Evolutionary conservation across 2,329 filamentous ascomycete species (phyloP), one percentile per base, ranked within the genome.

Genomic region (Fusarium sp.): DNA sequence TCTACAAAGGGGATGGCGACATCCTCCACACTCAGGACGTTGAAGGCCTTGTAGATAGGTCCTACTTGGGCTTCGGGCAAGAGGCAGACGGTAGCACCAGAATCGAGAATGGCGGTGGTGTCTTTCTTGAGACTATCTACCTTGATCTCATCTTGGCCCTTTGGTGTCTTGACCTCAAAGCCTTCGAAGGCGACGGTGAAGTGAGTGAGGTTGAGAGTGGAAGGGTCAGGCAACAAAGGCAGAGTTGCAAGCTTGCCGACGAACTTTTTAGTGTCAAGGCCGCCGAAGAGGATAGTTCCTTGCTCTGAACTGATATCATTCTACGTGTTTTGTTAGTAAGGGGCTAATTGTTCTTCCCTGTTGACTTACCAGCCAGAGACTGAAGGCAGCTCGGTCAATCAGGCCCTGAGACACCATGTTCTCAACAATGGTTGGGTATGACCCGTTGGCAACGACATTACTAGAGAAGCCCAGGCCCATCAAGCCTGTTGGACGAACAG

Each of bases 221-320:
- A 81, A n/a, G 83, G 79, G 13, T 74, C 71, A 25, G 73, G 46
- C 65, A 90, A 81, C 67, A 94, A 89, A 9, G 80, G 76, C 27
- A 85, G 68, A 44, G 75, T 78, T 18, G 73, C 70, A 44, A 82
- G 75, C 44, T 87, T 81, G 59, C 91, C 92, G 5, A 84, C 79
- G 82, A 90, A 95, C 80, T 94, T 95, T 68, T 87, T 86, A 0
- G 88, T 91, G 79, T 96, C 93, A 72, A 95, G 90, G 53, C 92
- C 93, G 47, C 93, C 93, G 74, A 96, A 96, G 14, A 95, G 85
- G 65, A 95, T 90, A 72, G 84, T 90, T 55, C 93, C 93, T 5
- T 87, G 90, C 62, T 86, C 88, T 2, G 92, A 79, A 66, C 84
- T 82, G 18, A 94, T 81, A 77, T 94, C 91, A 81, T 95, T 81